Conservation (phyloP, 768 basidiomycete genomes). For the Hebeloma cylindrosporum region DNA sequence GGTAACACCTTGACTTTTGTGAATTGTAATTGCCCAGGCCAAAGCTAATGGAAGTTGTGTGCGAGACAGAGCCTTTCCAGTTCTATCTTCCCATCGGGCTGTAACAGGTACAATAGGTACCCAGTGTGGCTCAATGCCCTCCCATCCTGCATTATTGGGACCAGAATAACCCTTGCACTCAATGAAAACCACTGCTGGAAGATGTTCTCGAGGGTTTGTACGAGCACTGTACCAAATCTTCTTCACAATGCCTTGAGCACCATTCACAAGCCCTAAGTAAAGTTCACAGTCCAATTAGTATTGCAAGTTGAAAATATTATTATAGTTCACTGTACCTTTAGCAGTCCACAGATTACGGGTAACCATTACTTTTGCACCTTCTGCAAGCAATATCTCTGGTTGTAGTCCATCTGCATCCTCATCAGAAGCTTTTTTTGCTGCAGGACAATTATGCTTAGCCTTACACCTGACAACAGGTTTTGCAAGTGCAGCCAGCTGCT, state of each 20-base stretch:
- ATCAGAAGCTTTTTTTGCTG: slow-evolving; percentile 16
- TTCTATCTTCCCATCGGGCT: slow-evolving; percentile 10
- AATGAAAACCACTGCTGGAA: slow-evolving; percentile 9
- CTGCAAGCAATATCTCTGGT: slow-evolving; percentile 17
- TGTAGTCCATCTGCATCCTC: slow-evolving; percentile 27
- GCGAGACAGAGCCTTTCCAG: slow-evolving; percentile 11
- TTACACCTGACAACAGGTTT: slow-evolving; percentile 8
- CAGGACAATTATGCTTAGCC: slow-evolving; percentile 19
- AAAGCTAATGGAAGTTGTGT: slow-evolving; percentile 56
- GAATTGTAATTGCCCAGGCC: slow-evolving; percentile 77
- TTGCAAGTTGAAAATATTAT: too few species aligned
- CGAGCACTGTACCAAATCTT: slow-evolving; percentile 1
- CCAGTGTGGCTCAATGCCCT: not conserved
- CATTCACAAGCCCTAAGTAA: slow-evolving; percentile 14
- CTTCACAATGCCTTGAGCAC: slow-evolving; percentile 5
- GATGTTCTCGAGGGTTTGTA: not conserved
- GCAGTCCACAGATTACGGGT: slow-evolving; percentile 24
- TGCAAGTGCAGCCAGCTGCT: slow-evolving; percentile 3
- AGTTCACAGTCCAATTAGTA: too few species aligned
- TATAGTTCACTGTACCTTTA: slow-evolving; percentile 12
- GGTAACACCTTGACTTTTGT: slow-evolving; percentile 79
- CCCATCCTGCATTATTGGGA: not conserved
- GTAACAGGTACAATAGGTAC: slow-evolving; percentile 19
- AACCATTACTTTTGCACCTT: slow-evolving; percentile 23
- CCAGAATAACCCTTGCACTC: slow-evolving; percentile 8